These are phyloP conservation scores for Sherardia arvensis DNA, from an alignment of 257 asterid genomes.

Conservation along the genomic window DNA sequence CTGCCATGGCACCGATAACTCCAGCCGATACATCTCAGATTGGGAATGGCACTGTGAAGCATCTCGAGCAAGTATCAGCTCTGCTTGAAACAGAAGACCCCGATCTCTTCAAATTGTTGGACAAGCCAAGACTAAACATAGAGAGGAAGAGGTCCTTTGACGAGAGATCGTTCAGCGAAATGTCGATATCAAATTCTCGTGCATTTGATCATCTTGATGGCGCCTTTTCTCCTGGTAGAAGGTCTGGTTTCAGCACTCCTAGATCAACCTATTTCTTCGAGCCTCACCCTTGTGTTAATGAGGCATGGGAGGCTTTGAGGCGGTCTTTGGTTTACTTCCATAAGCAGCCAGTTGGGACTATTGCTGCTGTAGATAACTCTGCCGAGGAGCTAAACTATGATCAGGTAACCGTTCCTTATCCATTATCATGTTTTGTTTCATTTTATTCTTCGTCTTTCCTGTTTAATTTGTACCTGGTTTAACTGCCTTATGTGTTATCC, in stretches of 20 bases:
- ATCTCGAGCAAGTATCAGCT: slow-evolving; percentile 38
- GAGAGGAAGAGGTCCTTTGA: slow-evolving; percentile 91
- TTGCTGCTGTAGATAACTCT: slow-evolving; percentile 84
- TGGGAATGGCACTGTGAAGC: slow-evolving; percentile 53
- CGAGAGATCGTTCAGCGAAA: slow-evolving; percentile 73
- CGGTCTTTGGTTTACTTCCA: slow-evolving; percentile 66
- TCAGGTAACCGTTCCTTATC: slow-evolving; percentile 42
- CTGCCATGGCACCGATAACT: slow-evolving; percentile 45
- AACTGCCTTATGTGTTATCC: not conserved
- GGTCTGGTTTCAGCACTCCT: slow-evolving; percentile 68
- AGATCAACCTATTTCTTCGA: slow-evolving; percentile 55
- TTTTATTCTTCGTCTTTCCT: too few species aligned
- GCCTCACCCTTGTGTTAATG: slow-evolving; percentile 65
- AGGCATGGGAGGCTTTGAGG: slow-evolving; percentile 87
- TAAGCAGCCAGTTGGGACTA: slow-evolving; percentile 80
- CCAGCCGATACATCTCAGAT: slow-evolving; percentile 37
- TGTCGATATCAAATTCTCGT: slow-evolving; percentile 61
- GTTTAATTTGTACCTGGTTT: too few species aligned
- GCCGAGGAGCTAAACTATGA: slow-evolving; percentile 80
- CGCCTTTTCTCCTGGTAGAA: slow-evolving; percentile 45
- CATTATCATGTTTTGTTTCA: not conserved
- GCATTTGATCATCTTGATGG: slow-evolving; percentile 44
- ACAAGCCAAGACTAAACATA: slow-evolving; percentile 48
- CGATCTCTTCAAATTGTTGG: slow-evolving; percentile 50
- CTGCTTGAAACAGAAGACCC: slow-evolving; percentile 67